Evolutionary conservation across 257 asterid species (phyloP).

Genomic region (Ehretia macrophylla): DNA sequence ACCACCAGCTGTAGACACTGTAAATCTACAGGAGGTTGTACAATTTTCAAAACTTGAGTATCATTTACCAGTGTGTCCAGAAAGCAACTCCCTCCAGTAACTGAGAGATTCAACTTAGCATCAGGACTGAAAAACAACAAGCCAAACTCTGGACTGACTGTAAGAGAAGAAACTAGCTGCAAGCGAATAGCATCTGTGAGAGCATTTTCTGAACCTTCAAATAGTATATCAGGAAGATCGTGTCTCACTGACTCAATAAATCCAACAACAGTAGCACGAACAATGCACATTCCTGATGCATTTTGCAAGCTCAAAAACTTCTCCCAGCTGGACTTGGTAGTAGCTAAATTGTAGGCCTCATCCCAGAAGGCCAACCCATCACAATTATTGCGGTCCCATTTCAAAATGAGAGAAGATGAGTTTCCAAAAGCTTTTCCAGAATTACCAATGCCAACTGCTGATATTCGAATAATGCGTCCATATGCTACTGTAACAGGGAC

Average conservation of each 20-base stretch:
- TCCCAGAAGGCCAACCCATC: constrained; percentile 62
- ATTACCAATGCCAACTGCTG: constrained; percentile 74
- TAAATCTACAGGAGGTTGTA: constrained; percentile 35
- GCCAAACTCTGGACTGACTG: constrained; percentile 64
- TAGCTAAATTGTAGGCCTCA: constrained; percentile 28
- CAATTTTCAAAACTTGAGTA: constrained; percentile 47
- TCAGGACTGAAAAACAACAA: constrained; percentile 63
- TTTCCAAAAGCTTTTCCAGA: constrained; percentile 78
- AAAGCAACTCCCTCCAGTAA: constrained; percentile 79
- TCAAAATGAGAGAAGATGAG: constrained; percentile 71
- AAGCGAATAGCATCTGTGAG: constrained; percentile 71
- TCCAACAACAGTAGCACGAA: constrained; percentile 55
- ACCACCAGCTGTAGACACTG: constrained; percentile 60
- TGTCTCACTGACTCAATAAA: constrained; percentile 34
- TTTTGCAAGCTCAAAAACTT: constrained; percentile 67
- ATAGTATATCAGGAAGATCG: constrained; percentile 24
- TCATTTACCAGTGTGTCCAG: constrained; percentile 60
- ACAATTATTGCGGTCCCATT: constrained; percentile 68
- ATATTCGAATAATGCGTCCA: constrained; percentile 71
- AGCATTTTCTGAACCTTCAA: constrained; percentile 28
- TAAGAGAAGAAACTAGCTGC: constrained; percentile 77
- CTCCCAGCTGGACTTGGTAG: constrained; percentile 70
- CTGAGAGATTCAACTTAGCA: constrained; percentile 69
- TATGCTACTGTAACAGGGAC: constrained; percentile 73
- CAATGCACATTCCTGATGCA: constrained; percentile 64